phyloP scores from a whole-genome alignment of 768 basidiomycete genomes.

The Russula brevipes region DNA sequence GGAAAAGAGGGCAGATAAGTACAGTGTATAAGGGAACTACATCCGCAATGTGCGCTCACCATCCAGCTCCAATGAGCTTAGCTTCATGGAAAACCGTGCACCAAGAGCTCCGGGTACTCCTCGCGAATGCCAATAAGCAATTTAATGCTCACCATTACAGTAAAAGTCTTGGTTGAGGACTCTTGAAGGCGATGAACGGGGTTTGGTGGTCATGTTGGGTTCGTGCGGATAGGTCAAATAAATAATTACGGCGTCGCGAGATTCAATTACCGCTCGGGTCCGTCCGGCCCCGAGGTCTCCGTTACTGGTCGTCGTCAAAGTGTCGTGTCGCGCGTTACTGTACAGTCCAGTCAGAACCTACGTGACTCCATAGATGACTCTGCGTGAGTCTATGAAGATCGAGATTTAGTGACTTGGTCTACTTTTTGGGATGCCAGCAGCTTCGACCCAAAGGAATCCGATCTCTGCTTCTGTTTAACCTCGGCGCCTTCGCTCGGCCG shows the following conservation, averaged over 20 bases:
- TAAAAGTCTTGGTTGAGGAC: not conserved
- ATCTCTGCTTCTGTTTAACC: too few relatives aligned
- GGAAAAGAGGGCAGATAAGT: not conserved
- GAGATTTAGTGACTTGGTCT: too few relatives aligned
- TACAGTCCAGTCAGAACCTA: too few relatives aligned
- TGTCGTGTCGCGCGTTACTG: too few relatives aligned
- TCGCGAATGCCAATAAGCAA: conserved; percentile 3
- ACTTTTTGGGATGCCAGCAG: too few relatives aligned
- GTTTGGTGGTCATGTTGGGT: not conserved
- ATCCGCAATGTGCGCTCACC: conserved; percentile 28
- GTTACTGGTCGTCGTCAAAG: too few relatives aligned
- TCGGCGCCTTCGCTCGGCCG: too few relatives aligned
- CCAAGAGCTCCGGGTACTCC: conserved; percentile 7
- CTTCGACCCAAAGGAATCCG: too few relatives aligned
- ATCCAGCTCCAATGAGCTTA: conserved; percentile 28
- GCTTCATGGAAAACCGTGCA: not conserved
- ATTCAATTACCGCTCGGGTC: not conserved
- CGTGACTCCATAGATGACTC: too few relatives aligned
- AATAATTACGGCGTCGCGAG: not conserved
- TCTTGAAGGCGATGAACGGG: not conserved
- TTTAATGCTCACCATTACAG: conserved; percentile 9
- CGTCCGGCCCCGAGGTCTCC: not conserved
- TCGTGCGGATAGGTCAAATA: not conserved
- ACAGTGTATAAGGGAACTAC: not conserved
- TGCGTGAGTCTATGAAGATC: too few relatives aligned